A percentile compares a stretch with the other conserved stretches of the same genome.
These are phyloP conservation scores for Sugiyamaella marilandica DNA, from an alignment of 805 yeast genomes.

Conservation along the genomic window DNA sequence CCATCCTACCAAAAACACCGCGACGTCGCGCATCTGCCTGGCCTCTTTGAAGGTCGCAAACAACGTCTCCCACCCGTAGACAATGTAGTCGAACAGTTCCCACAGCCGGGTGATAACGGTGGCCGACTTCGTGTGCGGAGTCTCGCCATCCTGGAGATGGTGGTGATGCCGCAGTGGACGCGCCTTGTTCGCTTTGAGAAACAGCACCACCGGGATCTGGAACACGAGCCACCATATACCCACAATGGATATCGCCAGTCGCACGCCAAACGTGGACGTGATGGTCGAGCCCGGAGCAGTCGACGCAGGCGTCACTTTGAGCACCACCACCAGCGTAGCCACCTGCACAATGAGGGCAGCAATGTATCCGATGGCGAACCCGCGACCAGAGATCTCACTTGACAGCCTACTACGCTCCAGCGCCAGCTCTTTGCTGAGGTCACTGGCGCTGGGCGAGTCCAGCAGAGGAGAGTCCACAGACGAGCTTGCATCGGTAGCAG, in stretches of 20 bases:
- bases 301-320: constrained; percentile 33
- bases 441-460: neutral
- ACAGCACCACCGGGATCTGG: constrained; percentile 54
- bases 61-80: constrained; percentile 61
- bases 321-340: constrained; percentile 49
- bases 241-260: constrained; percentile 55
- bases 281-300: neutral
- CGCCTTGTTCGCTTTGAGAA: constrained; percentile 45
- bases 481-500: too few species aligned
- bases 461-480: neutral
- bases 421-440: neutral
- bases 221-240: constrained; percentile 77
- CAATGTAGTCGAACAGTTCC: constrained; percentile 35
- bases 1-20: constrained; percentile 68
- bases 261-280: constrained; percentile 39
- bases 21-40: constrained; percentile 55
- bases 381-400: constrained; percentile 52
- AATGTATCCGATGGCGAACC: constrained; percentile 66
- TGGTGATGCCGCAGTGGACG: constrained; percentile 30
- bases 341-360: constrained; percentile 67
- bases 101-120: constrained; percentile 1
- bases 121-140: neutral
- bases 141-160: neutral
- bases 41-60: constrained; percentile 55
- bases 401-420: constrained; percentile 18